Base-by-base conservation (phyloP, 2,329 filamentous ascomycete genomes). In the Colletotrichum ledebouriae region DNA sequence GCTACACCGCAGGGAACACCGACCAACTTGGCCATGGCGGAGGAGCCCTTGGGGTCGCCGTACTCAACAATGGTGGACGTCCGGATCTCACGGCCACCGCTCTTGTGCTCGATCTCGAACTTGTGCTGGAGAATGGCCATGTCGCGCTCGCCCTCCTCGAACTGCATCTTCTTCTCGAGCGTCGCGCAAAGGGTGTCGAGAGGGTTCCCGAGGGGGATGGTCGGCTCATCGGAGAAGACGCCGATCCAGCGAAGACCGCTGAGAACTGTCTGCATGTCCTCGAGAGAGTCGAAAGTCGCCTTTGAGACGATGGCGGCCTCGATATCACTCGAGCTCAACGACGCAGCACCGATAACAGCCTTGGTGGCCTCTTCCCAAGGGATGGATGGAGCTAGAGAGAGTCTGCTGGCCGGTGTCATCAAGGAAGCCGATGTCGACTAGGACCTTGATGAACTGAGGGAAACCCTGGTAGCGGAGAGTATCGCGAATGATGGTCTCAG, bases 111-210 rank as follows among this genome's bases (percentile, higher is more conserved):
- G 73, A 97, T 93, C 78, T 90, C 90, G 78, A 97, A 97, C 83
- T 89, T 91, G 84, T 93, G 91, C 83, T 94, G 92, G 37, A 94
- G 86, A 64, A 92, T 88, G 72, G 96, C 92, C 72, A 97, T 84
- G 80, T 97, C 94, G 68, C 94, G 90, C 88, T 97, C 94, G 70
- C 87, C 91, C 74, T 91, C 85, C 76, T 88, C 91, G 80, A 91
- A 97, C 80, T 92, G 88, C 93, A 97, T 97, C 89, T 97, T 97
- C 85, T 92, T 83, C 85, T 97, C 94, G 34, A 97, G 87, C 3
- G 90, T 92, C 37, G 93, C 93, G 83, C 94, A 97, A 44, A 97
- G 89, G n/a, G 92, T 95, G 80, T 97, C 94, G 25, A 97, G 87
- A 4, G 94, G 92, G 83, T 93, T 97, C 62, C 89, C 91, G 63